Evolutionary conservation across 2,329 filamentous ascomycete genomes (phyloP).

Genomic region (Fusarium albosuccineum): DNA sequence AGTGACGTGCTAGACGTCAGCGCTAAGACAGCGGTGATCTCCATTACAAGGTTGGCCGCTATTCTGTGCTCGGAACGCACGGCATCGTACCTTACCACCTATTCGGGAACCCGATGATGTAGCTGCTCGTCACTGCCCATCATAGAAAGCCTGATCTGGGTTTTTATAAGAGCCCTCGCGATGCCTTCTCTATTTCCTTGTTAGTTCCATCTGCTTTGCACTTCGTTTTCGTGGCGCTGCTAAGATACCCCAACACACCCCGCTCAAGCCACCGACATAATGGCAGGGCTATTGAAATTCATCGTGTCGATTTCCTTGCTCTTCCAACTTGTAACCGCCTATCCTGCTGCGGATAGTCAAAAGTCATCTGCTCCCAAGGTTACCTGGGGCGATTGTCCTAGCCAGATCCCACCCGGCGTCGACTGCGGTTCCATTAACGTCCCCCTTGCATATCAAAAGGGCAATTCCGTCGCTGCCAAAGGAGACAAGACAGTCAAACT

Average conservation of each 20-base stretch:
- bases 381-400: slow-evolving; percentile 23
- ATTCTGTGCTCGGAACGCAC: slow-evolving; percentile 14
- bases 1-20: neutral
- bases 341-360: neutral
- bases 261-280: neutral
- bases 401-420: slow-evolving; percentile 24
- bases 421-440: slow-evolving; percentile 36
- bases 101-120: slow-evolving; percentile 2
- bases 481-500: slow-evolving; percentile 27
- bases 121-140: slow-evolving; percentile 4
- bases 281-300: neutral
- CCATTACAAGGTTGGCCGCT: neutral
- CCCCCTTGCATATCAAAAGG: slow-evolving; percentile 33
- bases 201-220: neutral
- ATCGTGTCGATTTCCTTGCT: slow-evolving; percentile 9
- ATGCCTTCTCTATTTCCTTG: neutral
- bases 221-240: neutral
- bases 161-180: slow-evolving; percentile 15
- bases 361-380: slow-evolving; percentile 7
- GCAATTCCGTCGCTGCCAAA: slow-evolving; percentile 26
- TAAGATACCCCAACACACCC: neutral
- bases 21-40: neutral
- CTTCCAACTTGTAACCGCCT: neutral
- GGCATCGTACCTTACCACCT: slow-evolving; percentile 4
- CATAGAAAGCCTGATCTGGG: slow-evolving; percentile 1